Evolutionary conservation across 345 rosid genomes (phyloP), one percentile per base, ranked within the genome.

Genomic region (Corchorus capsularis): DNA sequence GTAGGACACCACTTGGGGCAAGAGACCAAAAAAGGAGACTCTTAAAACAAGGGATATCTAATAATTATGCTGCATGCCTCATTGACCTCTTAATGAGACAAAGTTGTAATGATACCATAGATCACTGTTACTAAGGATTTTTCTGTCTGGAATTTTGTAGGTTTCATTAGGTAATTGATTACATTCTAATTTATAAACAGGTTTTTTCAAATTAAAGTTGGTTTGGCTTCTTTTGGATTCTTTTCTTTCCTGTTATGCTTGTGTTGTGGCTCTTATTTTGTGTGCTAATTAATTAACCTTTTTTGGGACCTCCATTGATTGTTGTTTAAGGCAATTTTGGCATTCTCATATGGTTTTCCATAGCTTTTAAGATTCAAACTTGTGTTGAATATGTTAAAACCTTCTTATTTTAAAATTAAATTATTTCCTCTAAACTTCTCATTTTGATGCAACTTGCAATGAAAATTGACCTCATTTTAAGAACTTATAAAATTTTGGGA

Each of bases 11-110:
- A 69, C 78, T 39, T 11, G 4, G 70, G 3, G 0, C 19, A 2
- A 0, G n/a, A 2, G 5, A 45, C 43, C 4, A 73, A 12, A 37
- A 16, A 27, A 8, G 46, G 56, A 47, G 32, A 34, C 19, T 39
- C 63, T 22, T 8, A 8, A 17, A 34, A 65, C 27, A 27, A 0
- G 19, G 35, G 60, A n/a, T 53, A 8, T 17, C 10, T 39, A 62
- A 69, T 47, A 62, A 69, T 69, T 73, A 75, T 71, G 27, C 57
- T 79, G n/a, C 19, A 35, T 54, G 55, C 74, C 69, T 55, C 41
- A 56, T 68, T 56, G 78, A 49, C 78, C 41, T 22, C 7, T 12
- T 17, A 20, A 73, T 63, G 65, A 63, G 80, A 77, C 82, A 77
- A 64, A 15, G 19, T 20, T 63, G 63, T 63, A 64, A 79, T 79